Conservation (phyloP, 306 rosid genomes). For the Cucurbita maxima region DNA sequence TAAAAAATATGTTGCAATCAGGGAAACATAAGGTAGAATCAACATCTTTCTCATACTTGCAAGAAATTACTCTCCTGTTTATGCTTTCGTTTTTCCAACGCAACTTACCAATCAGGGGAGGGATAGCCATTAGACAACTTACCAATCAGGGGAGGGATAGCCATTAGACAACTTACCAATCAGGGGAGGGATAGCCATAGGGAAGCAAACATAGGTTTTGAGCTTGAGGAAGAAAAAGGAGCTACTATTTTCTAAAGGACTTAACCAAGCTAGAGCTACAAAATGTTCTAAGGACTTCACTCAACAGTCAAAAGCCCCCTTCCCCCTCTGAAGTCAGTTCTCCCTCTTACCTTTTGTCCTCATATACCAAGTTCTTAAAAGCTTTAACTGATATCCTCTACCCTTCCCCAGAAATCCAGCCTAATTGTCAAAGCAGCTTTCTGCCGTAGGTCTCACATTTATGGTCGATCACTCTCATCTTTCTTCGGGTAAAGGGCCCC, state of each 20-base stretch:
- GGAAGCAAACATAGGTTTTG: neutral
- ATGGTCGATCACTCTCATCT: neutral
- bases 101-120: neutral
- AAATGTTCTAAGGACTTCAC: neutral
- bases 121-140: neutral
- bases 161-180: too few species aligned
- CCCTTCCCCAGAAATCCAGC: neutral
- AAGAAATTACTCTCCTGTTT: neutral
- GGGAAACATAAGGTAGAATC: conserved; percentile 54
- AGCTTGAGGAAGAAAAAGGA: neutral
- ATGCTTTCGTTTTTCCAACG: neutral
- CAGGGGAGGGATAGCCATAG: neutral
- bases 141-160: neutral
- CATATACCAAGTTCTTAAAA: neutral
- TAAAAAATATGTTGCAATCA: conserved; percentile 54
- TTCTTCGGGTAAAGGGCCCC: neutral
- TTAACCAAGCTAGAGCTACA: neutral
- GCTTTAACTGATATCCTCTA: neutral
- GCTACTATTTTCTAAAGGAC: neutral
- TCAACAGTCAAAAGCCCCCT: neutral
- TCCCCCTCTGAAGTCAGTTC: neutral
- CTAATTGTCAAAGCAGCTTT: neutral
- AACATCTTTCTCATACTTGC: neutral
- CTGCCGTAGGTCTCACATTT: neutral
- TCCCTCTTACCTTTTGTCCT: neutral